Evolutionary conservation across 2,329 filamentous ascomycete genomes (phyloP), one percentile per base, ranked within the genome.

Genomic region (Paraphaeosphaeria sporulosa): DNA sequence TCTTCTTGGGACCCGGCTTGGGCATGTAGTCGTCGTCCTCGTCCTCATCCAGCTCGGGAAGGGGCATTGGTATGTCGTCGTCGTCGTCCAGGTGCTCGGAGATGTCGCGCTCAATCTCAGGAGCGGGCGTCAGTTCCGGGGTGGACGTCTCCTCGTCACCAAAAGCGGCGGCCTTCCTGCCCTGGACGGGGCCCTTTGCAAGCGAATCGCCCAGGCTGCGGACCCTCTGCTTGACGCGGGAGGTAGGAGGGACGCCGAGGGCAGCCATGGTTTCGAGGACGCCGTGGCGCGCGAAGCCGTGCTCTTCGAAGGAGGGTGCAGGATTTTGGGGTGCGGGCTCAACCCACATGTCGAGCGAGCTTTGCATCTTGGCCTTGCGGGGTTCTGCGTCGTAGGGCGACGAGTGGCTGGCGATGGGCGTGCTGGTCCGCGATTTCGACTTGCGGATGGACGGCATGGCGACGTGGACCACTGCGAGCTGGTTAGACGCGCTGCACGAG

Each of bases 181-280:
- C 74, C 60, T 81, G 60, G 34, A 77, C 68, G 27, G 76, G 77
- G 57, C 81, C 79, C 54, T 79, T 77, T 23, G 64, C 64, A 55
- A 66, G 62, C 47, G 65, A 53, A 23, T 77, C 75, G 48, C 76
- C 78, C 52, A 82, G 79, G 32, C 76, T 74, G 71, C 82, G 85
- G 60, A 84, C 75, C 66, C 84, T 82, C 62, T 82, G 81, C 79
- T 88, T 87, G 65, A 88, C 82, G 73, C 87, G 85, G 50, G 84
- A 79, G 23, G 84, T 84, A 13, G 93, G 93, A 67, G 89, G 83
- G 57, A 88, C 85, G 43, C 93, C 93, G 58, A 97, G 81, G 27
- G 93, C 89, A 55, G 89, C 89, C 93, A 96, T 96, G 70, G 89
- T 89, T 77, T 92, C 89, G 60, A 96, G 82, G 19, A 96, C 91